Percentiles rank a stretch among this genome's conserved stretches.
These are phyloP conservation scores for Ganoderma sp. DNA, from an alignment of 1,284 basidiomycete genomes.

Conservation along the genomic window DNA sequence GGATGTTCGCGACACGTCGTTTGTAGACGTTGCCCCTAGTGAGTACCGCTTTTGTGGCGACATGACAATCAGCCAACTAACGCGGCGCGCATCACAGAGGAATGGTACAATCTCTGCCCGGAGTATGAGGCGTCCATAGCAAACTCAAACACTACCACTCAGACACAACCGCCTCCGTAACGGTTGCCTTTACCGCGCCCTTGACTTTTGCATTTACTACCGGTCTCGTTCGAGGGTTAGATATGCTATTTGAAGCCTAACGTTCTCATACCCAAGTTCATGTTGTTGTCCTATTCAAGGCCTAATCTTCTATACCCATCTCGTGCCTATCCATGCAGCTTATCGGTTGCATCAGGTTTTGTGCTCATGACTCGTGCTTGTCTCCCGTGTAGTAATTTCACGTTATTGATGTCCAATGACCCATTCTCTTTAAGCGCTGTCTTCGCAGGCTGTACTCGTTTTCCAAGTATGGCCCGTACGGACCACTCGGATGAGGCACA, in stretches of 20 bases:
- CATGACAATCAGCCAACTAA: background rate
- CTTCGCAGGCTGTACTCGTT: no score
- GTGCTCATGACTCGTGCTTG: no score
- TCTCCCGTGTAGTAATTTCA: no score
- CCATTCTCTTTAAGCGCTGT: no score
- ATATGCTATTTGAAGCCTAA: background rate
- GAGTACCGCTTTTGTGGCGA: background rate
- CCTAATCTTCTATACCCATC: background rate
- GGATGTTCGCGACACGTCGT: slow-evolving; percentile 28
- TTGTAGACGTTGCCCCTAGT: background rate
- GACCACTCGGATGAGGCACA: no score
- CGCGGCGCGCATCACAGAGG: slow-evolving; percentile 4
- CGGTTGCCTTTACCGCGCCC: no score
- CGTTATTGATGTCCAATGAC: no score
- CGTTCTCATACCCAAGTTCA: no score
- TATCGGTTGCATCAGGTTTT: no score
- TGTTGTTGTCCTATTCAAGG: no score
- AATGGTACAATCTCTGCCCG: background rate
- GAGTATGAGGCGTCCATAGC: background rate
- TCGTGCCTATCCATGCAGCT: background rate
- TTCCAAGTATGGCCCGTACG: no score
- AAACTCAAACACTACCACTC: background rate
- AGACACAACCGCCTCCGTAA: background rate
- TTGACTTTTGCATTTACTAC: background rate
- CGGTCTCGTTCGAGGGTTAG: background rate